Evolutionary conservation across 306 rosid genomes (phyloP), one percentile per base, ranked within the genome.

Genomic region (Lathyrus aphaca): DNA sequence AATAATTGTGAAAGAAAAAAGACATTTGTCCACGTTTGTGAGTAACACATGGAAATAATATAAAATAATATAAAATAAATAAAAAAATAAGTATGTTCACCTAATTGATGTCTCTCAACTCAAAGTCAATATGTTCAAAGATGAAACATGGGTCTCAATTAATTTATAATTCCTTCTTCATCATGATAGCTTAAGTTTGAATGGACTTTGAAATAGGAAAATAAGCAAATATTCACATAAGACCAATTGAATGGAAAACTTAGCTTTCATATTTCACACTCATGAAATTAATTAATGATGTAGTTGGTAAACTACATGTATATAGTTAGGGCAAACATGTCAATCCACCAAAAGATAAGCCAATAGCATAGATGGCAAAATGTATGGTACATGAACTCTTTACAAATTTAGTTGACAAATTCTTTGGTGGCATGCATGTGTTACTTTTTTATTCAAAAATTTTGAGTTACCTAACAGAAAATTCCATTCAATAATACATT

Each of bases 401-500:
- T 0, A 4, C 2, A 53, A 35, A 16, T 21, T 51, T 10, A 63
- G 69, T 55, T 63, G 80, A 79, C 76, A 45, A 8, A 32, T 65
- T 80, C 77, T 30, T 64, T 65, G 21, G 53, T 58, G 40, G 37
- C 70, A 60, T 66, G 25, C 30, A 9, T 48, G 48, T 48, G 68
- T 69, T 37, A 21, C 23, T 69, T 16, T 16, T 37, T 17, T 25
- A 29, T 2, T 73, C 57, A 27, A 48, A 50, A 56, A 50, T 69
- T 54, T 54, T 32, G 72, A 18, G 43, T n/a, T 25, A 7, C 80
- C 74, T 39, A 74, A 80, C 61, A 13, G 14, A 70, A 74, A 74
- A 32, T 7, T 44, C 66, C 58, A 74, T 75, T 46, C 35, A 64
- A 64, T 68, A 68, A 69, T 56, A 79, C 42, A 48, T 25, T 25